Percentiles rank a stretch among this genome's conserved stretches.
phyloP scores from a whole-genome alignment of 2,329 filamentous ascomycete genomes.

The Chaetoscypha palmicola region DNA sequence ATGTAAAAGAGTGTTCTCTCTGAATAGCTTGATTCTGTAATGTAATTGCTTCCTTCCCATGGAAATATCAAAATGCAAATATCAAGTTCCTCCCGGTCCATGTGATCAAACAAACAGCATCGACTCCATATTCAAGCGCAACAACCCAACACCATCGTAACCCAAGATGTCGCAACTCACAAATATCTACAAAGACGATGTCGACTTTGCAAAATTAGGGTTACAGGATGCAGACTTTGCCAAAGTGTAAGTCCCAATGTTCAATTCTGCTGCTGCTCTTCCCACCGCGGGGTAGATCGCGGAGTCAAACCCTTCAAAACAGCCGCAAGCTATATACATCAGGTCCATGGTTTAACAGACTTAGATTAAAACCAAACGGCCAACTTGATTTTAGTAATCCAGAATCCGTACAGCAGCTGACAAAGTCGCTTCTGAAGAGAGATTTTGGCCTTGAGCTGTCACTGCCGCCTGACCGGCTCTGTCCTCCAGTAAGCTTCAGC shows the following conservation, averaged over 20 bases:
- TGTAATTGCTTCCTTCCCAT: too few species aligned
- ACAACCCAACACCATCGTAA: background rate
- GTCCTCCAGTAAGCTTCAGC: slow-evolving; percentile 66
- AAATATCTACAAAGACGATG: slow-evolving; percentile 47
- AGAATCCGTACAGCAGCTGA: slow-evolving; percentile 68
- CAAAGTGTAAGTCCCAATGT: slow-evolving; percentile 39
- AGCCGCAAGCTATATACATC: background rate
- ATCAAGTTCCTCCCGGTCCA: too few species aligned
- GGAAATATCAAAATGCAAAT: too few species aligned
- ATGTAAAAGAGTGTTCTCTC: too few species aligned
- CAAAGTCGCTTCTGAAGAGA: slow-evolving; percentile 65
- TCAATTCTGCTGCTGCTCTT: background rate
- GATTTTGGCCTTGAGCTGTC: slow-evolving; percentile 69
- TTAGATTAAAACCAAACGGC: slow-evolving; percentile 44
- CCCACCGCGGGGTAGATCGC: slow-evolving; percentile 6
- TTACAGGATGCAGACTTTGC: slow-evolving; percentile 52
- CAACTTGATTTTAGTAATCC: slow-evolving; percentile 79
- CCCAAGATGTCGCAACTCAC: slow-evolving; percentile 24
- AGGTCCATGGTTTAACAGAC: background rate
- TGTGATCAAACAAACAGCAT: too few species aligned
- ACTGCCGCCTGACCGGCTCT: slow-evolving; percentile 72
- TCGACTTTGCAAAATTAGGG: slow-evolving; percentile 58
- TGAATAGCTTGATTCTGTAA: too few species aligned
- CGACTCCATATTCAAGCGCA: background rate
- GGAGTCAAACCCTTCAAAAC: background rate